Evolutionary conservation across 1,139 yeast genomes (phyloP), one percentile per base, ranked within the genome.

Genomic region (Pneumocystis murina): DNA sequence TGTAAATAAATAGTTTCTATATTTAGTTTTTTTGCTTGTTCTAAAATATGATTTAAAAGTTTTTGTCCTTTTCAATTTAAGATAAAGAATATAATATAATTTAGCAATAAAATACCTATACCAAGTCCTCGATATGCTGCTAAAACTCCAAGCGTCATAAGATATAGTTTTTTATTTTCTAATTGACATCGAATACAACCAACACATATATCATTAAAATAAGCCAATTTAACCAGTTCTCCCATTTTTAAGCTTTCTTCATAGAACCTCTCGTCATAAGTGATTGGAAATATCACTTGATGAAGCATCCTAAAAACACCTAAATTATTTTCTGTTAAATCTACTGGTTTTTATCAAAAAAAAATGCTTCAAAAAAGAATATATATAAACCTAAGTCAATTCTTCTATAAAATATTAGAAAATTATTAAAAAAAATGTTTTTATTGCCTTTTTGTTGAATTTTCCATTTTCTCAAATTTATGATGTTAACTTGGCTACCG

Each of bases 161-260:
- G 59, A 35, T 64, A 64, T 12, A 61, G 61, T 60, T 64, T 64
- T 7, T 64, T 64, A 30, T 62, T 62, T 17, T 61, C 62, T 36
- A 64, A 58, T 10, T 59, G 64, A 30, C 61, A 63, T 3, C 63
- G 59, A 61, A 64, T 60, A 36, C 64, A 62, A 30, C 64, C 65
- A 16, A 64, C 65, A 16, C 64, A 62, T 4, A 64, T 62, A 41
- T 64, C 64, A 41, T 64, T 64, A 64, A 64, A 64, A 64, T 64
- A 64, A 2, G 62, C 65, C 12, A 64, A 59, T 61, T 64, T 64
- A 12, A 64, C 61, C 17, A 64, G 54, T 30, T 62, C 62, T 8
- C 61, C 43, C 20, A 57, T 62, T 12, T 63, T 63, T 20, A 64
- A 43, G 3, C 64, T 61, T 33, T 64, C 65, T n/a, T 64, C 63